A percentile compares a stretch with the other conserved stretches of the same genome.
phyloP scores from a whole-genome alignment of 192 early-diverging fungal species.

The Phlyctochytrium planicorne region DNA sequence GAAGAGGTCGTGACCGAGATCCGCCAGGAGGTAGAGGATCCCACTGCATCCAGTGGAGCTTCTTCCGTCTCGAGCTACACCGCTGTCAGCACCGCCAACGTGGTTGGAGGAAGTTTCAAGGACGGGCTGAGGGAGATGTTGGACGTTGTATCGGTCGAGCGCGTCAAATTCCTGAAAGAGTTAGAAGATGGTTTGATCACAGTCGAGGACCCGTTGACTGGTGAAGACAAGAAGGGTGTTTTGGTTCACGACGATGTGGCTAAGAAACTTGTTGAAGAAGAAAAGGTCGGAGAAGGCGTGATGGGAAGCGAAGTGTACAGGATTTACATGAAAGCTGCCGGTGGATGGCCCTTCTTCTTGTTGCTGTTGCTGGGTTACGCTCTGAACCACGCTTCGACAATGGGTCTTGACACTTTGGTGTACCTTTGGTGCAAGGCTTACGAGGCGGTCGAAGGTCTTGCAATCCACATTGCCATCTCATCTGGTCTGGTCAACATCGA shows the following conservation, averaged over 20 bases:
- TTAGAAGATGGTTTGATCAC: not conserved
- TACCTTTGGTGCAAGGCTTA: slow-evolving; percentile 32
- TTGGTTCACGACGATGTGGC: not conserved
- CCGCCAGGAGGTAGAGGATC: not conserved
- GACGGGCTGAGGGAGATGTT: slow-evolving; percentile 5
- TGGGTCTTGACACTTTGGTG: slow-evolving; percentile 6
- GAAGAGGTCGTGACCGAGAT: slow-evolving; percentile 10
- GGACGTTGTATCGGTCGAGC: slow-evolving; percentile 3
- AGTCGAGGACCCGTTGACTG: not conserved
- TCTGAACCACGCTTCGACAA: slow-evolving; percentile 7
- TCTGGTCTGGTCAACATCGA: no score
- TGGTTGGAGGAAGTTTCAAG: not conserved
- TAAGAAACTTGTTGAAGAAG: slow-evolving; percentile 19
- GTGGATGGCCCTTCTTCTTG: slow-evolving; percentile 18
- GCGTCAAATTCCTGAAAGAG: not conserved
- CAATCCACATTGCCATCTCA: no score
- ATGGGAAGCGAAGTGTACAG: slow-evolving; percentile 20
- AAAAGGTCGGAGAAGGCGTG: slow-evolving; percentile 13
- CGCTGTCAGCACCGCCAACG: not conserved
- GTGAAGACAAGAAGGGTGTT: not conserved
- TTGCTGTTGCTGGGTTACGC: slow-evolving; percentile 16
- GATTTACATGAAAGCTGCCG: slow-evolving; percentile 20
- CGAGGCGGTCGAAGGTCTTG: no score
- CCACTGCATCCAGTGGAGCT: not conserved
- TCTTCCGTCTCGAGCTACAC: not conserved